Conservation (phyloP, 2,329 filamentous ascomycete genomes). For the Fusarium staphyleae region DNA sequence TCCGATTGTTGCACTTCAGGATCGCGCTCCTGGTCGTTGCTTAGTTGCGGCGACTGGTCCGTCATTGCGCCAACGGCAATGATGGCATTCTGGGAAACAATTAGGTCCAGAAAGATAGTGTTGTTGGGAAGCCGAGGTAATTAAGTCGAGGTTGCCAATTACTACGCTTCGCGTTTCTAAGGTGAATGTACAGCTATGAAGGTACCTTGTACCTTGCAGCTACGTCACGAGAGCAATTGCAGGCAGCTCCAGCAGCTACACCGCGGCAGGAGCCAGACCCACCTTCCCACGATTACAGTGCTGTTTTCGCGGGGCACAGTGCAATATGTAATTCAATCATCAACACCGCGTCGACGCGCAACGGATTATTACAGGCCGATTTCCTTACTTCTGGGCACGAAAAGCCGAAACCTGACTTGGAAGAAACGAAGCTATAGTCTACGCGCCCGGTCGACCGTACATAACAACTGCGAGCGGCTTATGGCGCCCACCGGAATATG, state of each 20-base stretch:
- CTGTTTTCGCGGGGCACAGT: conserved; percentile 19
- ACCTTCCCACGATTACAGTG: conserved; percentile 30
- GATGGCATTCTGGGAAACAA: conserved; percentile 43
- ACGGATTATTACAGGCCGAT: conserved; percentile 12
- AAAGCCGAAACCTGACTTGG: not conserved
- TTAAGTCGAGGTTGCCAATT: not conserved
- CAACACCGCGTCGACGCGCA: conserved; percentile 33
- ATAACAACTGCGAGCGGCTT: conserved; percentile 25
- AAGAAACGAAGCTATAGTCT: conserved; percentile 5
- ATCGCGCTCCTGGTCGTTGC: conserved; percentile 38
- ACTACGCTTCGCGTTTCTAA: no score
- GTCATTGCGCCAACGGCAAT: conserved; percentile 49
- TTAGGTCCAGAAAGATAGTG: conserved; percentile 18
- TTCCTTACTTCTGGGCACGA: not conserved
- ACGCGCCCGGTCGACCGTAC: conserved; percentile 3
- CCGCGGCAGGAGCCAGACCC: conserved; percentile 27
- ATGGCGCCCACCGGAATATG: conserved; percentile 64
- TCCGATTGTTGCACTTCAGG: conserved; percentile 27
- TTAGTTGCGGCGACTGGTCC: conserved; percentile 49
- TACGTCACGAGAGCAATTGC: conserved; percentile 43
- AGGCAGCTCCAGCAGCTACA: conserved; percentile 25
- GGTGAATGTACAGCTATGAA: not conserved
- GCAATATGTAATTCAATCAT: conserved; percentile 15
- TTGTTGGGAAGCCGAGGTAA: conserved; percentile 15
- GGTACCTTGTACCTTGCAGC: conserved; percentile 38